Evolutionary conservation across 371 early-diverging fungal species (phyloP).

Genomic region (Fennellomyces sp.): DNA sequence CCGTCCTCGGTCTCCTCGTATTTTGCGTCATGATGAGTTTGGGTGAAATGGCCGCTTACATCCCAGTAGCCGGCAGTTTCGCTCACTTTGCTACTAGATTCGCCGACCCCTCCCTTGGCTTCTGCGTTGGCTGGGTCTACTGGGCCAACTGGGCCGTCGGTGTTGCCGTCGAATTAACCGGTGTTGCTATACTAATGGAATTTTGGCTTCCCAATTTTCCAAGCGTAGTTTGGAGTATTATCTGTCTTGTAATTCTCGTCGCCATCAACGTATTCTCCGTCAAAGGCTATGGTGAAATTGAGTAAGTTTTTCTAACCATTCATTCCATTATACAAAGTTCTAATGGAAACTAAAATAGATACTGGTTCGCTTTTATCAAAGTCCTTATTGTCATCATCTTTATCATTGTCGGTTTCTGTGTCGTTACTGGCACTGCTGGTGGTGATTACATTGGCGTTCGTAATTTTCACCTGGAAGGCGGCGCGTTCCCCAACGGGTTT

Average conservation of each 20-base stretch:
- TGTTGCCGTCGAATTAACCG: conserved; percentile 80
- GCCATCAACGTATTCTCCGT: conserved; percentile 67
- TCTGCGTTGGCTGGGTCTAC: conserved; percentile 72
- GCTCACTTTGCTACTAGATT: conserved; percentile 83
- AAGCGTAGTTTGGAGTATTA: conserved; percentile 61
- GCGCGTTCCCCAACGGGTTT: conserved; percentile 78
- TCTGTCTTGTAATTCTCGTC: conserved; percentile 63
- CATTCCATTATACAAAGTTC: too few species aligned
- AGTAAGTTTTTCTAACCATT: too few species aligned
- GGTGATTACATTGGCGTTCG: conserved; percentile 52
- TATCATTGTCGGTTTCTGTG: conserved; percentile 75
- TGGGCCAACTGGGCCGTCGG: conserved; percentile 82
- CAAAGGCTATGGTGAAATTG: conserved; percentile 71
- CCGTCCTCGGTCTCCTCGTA: conserved; percentile 49
- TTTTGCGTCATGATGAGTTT: conserved; percentile 80
- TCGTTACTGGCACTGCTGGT: conserved; percentile 59
- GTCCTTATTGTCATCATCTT: conserved; percentile 67
- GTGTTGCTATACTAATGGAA: conserved; percentile 77
- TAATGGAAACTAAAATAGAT: conserved; percentile 24
- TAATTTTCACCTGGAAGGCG: conserved; percentile 72
- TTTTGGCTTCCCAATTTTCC: conserved; percentile 74
- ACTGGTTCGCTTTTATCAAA: conserved; percentile 62
- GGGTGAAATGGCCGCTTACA: conserved; percentile 86
- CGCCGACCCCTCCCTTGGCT: conserved; percentile 81
- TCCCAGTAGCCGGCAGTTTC: conserved; percentile 78